Evolutionary conservation across 1,284 basidiomycete genomes (phyloP), one percentile per base, ranked within the genome.

Genomic region (Ustilago xerochloae): DNA sequence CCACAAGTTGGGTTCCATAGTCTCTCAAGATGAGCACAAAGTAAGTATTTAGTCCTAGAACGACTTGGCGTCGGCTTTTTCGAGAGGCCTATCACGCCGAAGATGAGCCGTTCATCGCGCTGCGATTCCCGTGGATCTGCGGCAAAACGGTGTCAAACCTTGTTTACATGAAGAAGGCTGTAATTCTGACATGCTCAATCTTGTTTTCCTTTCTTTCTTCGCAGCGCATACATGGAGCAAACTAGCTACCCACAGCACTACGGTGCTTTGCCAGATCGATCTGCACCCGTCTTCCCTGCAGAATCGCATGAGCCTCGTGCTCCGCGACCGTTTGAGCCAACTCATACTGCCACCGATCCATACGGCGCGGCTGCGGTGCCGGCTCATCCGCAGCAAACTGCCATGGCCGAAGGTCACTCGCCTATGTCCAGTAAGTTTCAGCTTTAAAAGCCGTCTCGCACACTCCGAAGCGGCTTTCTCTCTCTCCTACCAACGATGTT

Each of bases 161-260:
- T n/a, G 41, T 39, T 13, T 39, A 22, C 46, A 45, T 54, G 22
- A 39, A 18, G 22, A 15, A 48, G 4, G n/a, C 13, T 5, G 26
- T 18, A 33, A 43, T 35, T 24, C 45, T 59, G 57, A 52, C 48
- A 18, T 43, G 22, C 41, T 43, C 15, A 35, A 10, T 6, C 10
- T 45, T 39, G 9, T 8, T 13, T 18, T 43, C 12, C 15, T 13
- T 52, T 20, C 18, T 30, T 18, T n/a, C 3, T 4, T 36, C 29
- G 24, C 33, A 72, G 63, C 63, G 58, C 63, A 49, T 75, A 70
- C 63, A 75, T 75, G 72, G 66, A 75, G 63, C 71, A 55, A 22
- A 48, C 48, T 15, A 62, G 38, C 59, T 75, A 69, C 13, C 48
- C 72, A 22, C 55, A 62, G 36, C 62, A 65, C 35, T 70, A 75